phyloP scores from a whole-genome alignment of 176 grass and related monocot genomes.

The Carex scoparia region DNA sequence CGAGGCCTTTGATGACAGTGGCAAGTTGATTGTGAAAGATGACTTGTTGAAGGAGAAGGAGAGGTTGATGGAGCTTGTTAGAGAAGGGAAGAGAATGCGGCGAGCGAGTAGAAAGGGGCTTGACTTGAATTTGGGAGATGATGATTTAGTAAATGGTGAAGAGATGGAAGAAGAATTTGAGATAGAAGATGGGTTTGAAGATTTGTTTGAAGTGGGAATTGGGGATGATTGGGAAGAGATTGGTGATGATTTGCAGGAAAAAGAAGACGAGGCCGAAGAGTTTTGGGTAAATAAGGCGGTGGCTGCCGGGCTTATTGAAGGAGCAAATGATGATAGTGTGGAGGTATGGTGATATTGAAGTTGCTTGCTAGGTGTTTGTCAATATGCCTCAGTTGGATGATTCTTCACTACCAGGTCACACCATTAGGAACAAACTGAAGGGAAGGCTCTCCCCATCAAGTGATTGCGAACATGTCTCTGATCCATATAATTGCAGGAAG shows the following conservation, averaged over 20 bases:
- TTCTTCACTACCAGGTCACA: not conserved
- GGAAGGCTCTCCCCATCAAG: not conserved
- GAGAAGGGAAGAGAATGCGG: constrained; percentile 53
- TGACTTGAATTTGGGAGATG: constrained; percentile 15
- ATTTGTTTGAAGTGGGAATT: constrained; percentile 45
- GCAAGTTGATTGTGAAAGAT: constrained; percentile 60
- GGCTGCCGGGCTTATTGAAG: constrained; percentile 39
- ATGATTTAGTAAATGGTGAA: constrained; percentile 19
- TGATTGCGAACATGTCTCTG: not conserved
- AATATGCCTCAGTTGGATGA: not conserved
- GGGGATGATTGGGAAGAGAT: constrained; percentile 66
- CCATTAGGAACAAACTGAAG: not conserved
- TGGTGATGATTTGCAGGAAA: constrained; percentile 13
- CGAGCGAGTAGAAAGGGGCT: constrained; percentile 35
- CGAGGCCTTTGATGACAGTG: constrained; percentile 60
- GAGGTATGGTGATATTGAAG: constrained; percentile 62
- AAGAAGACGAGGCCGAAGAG: constrained; percentile 43
- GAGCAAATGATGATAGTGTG: constrained; percentile 16
- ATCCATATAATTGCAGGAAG: constrained; percentile 9
- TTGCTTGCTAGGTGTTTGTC: not conserved
- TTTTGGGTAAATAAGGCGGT: constrained; percentile 82
- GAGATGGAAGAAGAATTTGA: constrained; percentile 25
- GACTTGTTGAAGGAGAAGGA: constrained; percentile 55
- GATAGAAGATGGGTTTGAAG: constrained; percentile 43
- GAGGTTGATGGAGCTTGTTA: constrained; percentile 52